phyloP scores from a whole-genome alignment of 192 early-diverging fungal species.

The Podila clonocystis region DNA sequence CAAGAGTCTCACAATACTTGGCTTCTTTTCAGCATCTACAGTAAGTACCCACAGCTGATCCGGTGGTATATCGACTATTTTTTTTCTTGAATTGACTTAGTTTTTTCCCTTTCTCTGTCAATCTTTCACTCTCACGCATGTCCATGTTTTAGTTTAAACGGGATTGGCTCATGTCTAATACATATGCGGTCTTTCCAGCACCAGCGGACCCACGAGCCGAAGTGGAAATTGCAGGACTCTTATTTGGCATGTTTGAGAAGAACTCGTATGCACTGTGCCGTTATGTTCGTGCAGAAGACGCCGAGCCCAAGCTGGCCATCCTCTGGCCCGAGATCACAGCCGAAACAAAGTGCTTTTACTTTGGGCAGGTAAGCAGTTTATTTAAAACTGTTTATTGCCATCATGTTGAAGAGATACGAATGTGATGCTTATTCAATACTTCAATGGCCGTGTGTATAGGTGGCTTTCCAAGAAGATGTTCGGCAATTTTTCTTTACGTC shows the following conservation, averaged over 20 bases:
- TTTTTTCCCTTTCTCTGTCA: background rate
- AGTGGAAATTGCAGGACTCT: slow-evolving; percentile 60
- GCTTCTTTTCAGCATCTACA: slow-evolving; percentile 59
- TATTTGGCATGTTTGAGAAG: slow-evolving; percentile 60
- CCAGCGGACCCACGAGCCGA: slow-evolving; percentile 48
- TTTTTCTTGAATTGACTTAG: background rate
- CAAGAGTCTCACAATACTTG: slow-evolving; percentile 70
- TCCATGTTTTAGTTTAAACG: slow-evolving; percentile 57
- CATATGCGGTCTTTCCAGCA: slow-evolving; percentile 61
- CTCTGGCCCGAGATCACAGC: slow-evolving; percentile 63
- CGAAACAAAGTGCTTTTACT: slow-evolving; percentile 54
- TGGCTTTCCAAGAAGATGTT: slow-evolving; percentile 76
- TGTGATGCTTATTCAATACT: no score
- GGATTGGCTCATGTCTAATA: slow-evolving; percentile 63
- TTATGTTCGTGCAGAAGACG: slow-evolving; percentile 61
- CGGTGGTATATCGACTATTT: background rate
- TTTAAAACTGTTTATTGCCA: background rate
- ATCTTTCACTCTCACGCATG: background rate
- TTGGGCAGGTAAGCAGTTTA: slow-evolving; percentile 48
- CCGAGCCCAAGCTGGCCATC: slow-evolving; percentile 70
- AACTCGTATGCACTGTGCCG: slow-evolving; percentile 67
- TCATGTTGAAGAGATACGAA: no score
- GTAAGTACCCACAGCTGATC: slow-evolving; percentile 29
- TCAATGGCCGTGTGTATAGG: slow-evolving; percentile 30
- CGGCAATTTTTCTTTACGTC: slow-evolving; percentile 63